phyloP scores from a whole-genome alignment of 495 filamentous ascomycete genomes.

The Friedmanniomyces endolithicus region DNA sequence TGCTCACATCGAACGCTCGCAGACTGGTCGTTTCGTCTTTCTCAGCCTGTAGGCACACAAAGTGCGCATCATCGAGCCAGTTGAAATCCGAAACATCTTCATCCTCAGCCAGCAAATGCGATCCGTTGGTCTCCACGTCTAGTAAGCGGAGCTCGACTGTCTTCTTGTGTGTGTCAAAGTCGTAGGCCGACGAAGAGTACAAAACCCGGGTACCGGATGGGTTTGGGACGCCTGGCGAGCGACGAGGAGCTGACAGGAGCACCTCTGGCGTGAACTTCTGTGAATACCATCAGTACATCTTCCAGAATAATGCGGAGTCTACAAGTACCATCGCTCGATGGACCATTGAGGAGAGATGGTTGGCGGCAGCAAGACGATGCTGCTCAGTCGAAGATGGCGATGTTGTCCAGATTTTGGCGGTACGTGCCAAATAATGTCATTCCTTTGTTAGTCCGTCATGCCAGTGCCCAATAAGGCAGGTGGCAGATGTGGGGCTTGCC shows the following conservation, averaged over 20 bases:
- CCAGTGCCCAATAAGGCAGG: neutral
- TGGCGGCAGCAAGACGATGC: too few species aligned
- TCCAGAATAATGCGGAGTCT: neutral
- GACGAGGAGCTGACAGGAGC: constrained; percentile 71
- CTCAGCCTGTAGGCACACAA: constrained; percentile 49
- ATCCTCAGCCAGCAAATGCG: constrained; percentile 52
- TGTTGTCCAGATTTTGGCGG: neutral
- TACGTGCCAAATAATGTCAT: neutral
- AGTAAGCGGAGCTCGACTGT: constrained; percentile 62
- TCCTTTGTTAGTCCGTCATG: neutral
- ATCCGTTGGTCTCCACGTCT: constrained; percentile 55
- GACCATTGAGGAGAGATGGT: neutral
- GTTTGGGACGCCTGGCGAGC: constrained; percentile 67
- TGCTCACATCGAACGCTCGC: constrained; percentile 38
- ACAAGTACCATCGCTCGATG: neutral
- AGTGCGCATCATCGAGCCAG: constrained; percentile 56
- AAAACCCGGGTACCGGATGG: constrained; percentile 53
- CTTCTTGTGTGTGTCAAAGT: constrained; percentile 67
- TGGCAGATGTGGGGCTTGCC: neutral
- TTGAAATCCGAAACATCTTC: constrained; percentile 52
- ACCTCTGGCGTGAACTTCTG: constrained; percentile 39
- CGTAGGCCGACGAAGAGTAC: constrained; percentile 68
- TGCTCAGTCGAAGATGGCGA: neutral
- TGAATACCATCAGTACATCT: neutral
- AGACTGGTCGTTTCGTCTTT: constrained; percentile 56